Percentiles rank a stretch among this genome's conserved stretches.
Conservation (phyloP, 2,329 filamentous ascomycete species). For the Diaporthe caulivora region DNA sequence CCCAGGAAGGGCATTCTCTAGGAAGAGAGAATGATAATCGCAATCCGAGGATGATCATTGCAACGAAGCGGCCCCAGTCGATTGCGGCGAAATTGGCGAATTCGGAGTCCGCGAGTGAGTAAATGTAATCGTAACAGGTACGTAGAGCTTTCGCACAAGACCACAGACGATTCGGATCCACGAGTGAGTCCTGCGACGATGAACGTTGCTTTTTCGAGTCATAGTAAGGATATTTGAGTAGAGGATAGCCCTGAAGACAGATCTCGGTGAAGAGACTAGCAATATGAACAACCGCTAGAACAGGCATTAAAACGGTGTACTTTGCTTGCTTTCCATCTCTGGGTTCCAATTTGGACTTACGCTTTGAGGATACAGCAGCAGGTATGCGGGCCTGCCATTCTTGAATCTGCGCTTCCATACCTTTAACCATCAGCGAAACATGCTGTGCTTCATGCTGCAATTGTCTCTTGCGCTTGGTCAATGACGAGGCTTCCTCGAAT, state of each 20-base stretch:
- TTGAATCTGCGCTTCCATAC: slow-evolving; percentile 60
- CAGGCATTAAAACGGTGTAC: slow-evolving; percentile 28
- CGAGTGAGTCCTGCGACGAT: not conserved
- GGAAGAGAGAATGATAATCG: slow-evolving; percentile 60
- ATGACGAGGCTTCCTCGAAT: slow-evolving; percentile 51
- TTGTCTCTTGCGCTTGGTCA: not conserved
- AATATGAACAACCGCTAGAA: slow-evolving; percentile 50
- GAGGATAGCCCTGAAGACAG: slow-evolving; percentile 54
- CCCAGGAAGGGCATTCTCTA: slow-evolving; percentile 50
- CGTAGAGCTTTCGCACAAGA: slow-evolving; percentile 41
- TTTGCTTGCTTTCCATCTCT: not conserved
- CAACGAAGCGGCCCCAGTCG: slow-evolving; percentile 60
- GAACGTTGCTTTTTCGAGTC: not conserved
- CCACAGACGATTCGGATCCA: slow-evolving; percentile 40
- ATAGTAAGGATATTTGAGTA: slow-evolving; percentile 48
- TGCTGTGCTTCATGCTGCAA: slow-evolving; percentile 55
- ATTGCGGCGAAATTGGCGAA: slow-evolving; percentile 54
- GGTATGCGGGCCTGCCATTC: slow-evolving; percentile 56
- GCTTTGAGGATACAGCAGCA: slow-evolving; percentile 46
- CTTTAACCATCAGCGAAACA: slow-evolving; percentile 58
- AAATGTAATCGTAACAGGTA: slow-evolving; percentile 46
- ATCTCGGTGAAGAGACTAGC: slow-evolving; percentile 53
- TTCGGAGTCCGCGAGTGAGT: slow-evolving; percentile 42
- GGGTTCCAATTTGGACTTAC: slow-evolving; percentile 41
- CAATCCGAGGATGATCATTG: slow-evolving; percentile 56